Conservation (phyloP, 495 filamentous ascomycete genomes). For the Penicillium cataractarum region DNA sequence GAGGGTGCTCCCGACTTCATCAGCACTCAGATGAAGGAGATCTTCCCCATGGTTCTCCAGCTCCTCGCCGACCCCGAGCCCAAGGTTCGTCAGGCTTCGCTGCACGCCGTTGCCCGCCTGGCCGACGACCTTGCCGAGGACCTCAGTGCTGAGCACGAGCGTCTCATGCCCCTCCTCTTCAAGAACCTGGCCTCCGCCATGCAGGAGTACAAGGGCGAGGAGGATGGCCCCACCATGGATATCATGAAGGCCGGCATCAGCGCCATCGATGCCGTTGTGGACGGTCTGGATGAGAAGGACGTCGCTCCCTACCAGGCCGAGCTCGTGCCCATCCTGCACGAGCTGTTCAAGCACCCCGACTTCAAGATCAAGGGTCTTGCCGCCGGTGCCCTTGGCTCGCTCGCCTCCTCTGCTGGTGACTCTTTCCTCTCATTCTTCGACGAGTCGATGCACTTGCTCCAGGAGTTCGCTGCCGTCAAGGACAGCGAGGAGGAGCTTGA, state of each 20-base stretch:
- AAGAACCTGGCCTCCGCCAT: constrained; percentile 84
- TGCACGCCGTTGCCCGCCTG: constrained; percentile 83
- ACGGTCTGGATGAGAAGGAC: constrained; percentile 83
- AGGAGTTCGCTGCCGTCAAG: constrained; percentile 81
- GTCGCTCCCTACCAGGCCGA: constrained; percentile 79
- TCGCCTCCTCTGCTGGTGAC: constrained; percentile 79
- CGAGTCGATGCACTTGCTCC: constrained; percentile 81
- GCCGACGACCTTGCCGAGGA: constrained; percentile 93
- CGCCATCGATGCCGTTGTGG: constrained; percentile 87
- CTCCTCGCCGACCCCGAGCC: constrained; percentile 81
- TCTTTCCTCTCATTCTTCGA: constrained; percentile 90
- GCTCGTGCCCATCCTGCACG: constrained; percentile 80
- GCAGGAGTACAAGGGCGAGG: constrained; percentile 64
- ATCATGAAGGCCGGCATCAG: constrained; percentile 89
- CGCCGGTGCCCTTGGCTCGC: constrained; percentile 85
- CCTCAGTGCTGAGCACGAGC: constrained; percentile 78
- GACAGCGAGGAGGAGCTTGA: constrained; percentile 88
- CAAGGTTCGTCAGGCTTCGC: constrained; percentile 81
- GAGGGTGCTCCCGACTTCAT: constrained; percentile 98
- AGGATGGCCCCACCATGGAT: constrained; percentile 64
- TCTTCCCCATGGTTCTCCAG: constrained; percentile 83
- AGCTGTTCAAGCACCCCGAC: constrained; percentile 78
- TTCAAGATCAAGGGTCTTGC: constrained; percentile 88
- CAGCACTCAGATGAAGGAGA: constrained; percentile 80
- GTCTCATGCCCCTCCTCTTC: constrained; percentile 79